Percentiles rank a stretch among this genome's conserved stretches.
Conservation (phyloP, 1,284 basidiomycete species). For the Schizophyllum amplum region DNA sequence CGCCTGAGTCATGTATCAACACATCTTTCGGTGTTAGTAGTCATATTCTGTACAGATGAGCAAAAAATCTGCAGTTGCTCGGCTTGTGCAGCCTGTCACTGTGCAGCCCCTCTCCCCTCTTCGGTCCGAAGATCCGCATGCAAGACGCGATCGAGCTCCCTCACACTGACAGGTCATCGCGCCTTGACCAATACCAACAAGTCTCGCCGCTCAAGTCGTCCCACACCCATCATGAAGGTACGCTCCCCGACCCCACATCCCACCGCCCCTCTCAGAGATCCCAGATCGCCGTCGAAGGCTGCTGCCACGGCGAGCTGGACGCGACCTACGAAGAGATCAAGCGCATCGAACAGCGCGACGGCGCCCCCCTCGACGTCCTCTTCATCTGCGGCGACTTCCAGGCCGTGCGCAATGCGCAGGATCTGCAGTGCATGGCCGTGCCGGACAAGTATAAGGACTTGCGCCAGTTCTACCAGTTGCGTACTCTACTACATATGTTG, state of each 20-base stretch:
- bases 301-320: conserved; percentile 88
- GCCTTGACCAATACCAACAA: not conserved
- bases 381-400: conserved; percentile 96
- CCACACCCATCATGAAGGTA: not conserved
- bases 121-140: no score
- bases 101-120: no score
- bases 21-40: no score
- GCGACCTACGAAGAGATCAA: conserved; percentile 79
- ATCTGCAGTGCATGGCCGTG: conserved; percentile 87
- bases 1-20: no score
- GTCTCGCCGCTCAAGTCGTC: not conserved
- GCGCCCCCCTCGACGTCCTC: conserved; percentile 73
- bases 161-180: no score
- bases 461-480: conserved; percentile 82
- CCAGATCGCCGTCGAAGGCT: conserved; percentile 89
- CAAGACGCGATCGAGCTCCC: not conserved
- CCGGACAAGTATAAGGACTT: conserved; percentile 84
- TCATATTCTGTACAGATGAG: no score
- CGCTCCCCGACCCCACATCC: no score
- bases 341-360: conserved; percentile 50
- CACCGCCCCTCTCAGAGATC: not conserved
- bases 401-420: conserved; percentile 80
- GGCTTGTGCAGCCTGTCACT: no score
- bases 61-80: no score
- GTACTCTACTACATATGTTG: no score